Base-by-base conservation (phyloP, 2,329 filamentous ascomycete species). In the Paecilomyces formosus region DNA sequence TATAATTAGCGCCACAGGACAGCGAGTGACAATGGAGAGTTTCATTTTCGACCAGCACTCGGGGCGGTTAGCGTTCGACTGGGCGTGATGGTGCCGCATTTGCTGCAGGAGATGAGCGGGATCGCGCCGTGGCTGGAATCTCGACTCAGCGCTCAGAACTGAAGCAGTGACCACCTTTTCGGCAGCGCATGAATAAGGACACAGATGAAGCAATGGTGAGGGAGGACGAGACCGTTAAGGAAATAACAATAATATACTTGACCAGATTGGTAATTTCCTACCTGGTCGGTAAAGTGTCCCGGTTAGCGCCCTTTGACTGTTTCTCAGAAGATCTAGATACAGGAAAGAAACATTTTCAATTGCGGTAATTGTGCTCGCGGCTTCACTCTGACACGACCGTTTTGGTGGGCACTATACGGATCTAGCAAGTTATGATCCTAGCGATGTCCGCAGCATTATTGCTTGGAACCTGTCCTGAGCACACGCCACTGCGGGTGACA, bases 1-100 rank as follows among this genome's bases (percentile, higher is more conserved):
- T 52, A 52, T 22, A 52, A 52, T 52, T 35, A 52, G 55, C 18
- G 53, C 53, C 52, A 53, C 24, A 28, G 31, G 53, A 54, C 54
- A 56, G 56, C 57, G 54, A 58, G 55, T 58, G 45, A 56, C 33
- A 54, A 53, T 55, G 57, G 31, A 58, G 57, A 45, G 49, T 50
- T 30, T 45, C 54, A 22, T 18, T 45, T 31, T 52, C 13, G 21
- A 52, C 6, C 1, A 11, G 50, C 21, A 52, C 18, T 24, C 50
- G 50, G 21, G 21, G 50, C 22, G 26, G n/a, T 52, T 52, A 52
- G 50, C 24, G 50, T 52, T 52, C 50, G 50, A 52, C 50, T 52
- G 50, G 50, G 21, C 26, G 50, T 52, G 50, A 52, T 28, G 26
- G 26, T 45, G 50, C 50, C 26, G 50, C 50, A 52, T 52, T 21